Conservation (phyloP, 441 rosid genomes). For the Gossypium lobatum region DNA sequence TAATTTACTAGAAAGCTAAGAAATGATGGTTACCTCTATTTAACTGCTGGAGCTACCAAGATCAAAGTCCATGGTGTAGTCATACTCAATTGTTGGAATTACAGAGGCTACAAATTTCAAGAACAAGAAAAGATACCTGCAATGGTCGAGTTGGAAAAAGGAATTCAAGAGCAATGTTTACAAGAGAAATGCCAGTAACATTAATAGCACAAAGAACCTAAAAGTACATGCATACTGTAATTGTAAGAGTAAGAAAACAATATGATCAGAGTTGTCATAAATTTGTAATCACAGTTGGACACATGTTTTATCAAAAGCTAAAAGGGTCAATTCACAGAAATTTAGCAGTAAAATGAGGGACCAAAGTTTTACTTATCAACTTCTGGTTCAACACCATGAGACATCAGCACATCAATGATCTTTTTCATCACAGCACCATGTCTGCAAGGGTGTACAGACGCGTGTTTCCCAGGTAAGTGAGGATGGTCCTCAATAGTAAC, state of each 20-base stretch:
- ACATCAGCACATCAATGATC: slow-evolving; percentile 86
- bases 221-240: neutral
- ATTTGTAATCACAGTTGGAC: neutral
- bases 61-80: slow-evolving; percentile 93
- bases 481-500: slow-evolving; percentile 98
- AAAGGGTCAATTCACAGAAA: neutral
- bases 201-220: neutral
- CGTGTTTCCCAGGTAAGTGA: slow-evolving; percentile 92
- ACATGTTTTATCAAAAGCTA: neutral
- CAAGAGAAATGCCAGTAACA: neutral
- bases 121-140: slow-evolving; percentile 88
- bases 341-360: neutral
- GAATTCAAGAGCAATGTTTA: neutral
- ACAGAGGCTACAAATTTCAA: slow-evolving; percentile 91
- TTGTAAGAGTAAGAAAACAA: neutral
- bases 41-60: slow-evolving; percentile 81
- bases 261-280: neutral
- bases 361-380: slow-evolving; percentile 48
- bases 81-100: slow-evolving; percentile 90
- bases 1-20: no score
- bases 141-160: neutral
- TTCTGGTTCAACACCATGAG: slow-evolving; percentile 95
- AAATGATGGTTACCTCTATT: slow-evolving; percentile 29
- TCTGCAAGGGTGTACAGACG: slow-evolving; percentile 94
- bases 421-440: slow-evolving; percentile 99